These are phyloP conservation scores for Recurvomyces mirabilis DNA, from an alignment of 495 filamentous ascomycete genomes.

Conservation along the genomic window DNA sequence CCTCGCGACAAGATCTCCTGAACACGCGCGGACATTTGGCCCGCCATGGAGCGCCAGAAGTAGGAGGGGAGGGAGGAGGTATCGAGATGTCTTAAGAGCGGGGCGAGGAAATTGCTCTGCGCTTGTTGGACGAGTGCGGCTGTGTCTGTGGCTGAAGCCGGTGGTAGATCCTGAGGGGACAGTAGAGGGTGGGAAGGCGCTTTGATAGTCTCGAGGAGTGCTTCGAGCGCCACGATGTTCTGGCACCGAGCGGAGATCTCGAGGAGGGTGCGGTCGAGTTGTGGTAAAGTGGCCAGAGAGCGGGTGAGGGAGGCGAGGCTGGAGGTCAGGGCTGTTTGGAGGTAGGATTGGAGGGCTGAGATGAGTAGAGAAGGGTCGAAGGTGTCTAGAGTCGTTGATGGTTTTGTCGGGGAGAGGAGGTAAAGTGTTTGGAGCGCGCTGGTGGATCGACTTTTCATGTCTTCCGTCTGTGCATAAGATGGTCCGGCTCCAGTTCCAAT, in stretches of 20 bases:
- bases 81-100: slow-evolving; percentile 68
- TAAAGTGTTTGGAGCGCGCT: slow-evolving; percentile 72
- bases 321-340: slow-evolving; percentile 62
- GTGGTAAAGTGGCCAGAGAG: slow-evolving; percentile 67
- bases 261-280: slow-evolving; percentile 65
- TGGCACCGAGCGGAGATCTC: slow-evolving; percentile 80
- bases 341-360: slow-evolving; percentile 66
- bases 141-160: slow-evolving; percentile 16
- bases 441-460: slow-evolving; percentile 57
- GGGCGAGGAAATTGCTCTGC: slow-evolving; percentile 59
- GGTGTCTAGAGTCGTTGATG: slow-evolving; percentile 30
- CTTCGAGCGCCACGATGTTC: slow-evolving; percentile 78
- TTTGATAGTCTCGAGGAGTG: slow-evolving; percentile 56
- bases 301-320: slow-evolving; percentile 60
- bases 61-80: slow-evolving; percentile 77
- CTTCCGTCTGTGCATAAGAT: slow-evolving; percentile 75
- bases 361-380: slow-evolving; percentile 63
- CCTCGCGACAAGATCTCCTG: slow-evolving; percentile 73
- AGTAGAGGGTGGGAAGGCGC: slow-evolving; percentile 55
- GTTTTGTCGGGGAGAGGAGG: slow-evolving; percentile 55
- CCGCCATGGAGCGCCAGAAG: slow-evolving; percentile 83
- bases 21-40: slow-evolving; percentile 61
- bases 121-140: no score
- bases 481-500: slow-evolving; percentile 1
- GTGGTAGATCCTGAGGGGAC: slow-evolving; percentile 19